Conservation (phyloP, 331 rosid genomes). For the Telfairia occidentalis region DNA sequence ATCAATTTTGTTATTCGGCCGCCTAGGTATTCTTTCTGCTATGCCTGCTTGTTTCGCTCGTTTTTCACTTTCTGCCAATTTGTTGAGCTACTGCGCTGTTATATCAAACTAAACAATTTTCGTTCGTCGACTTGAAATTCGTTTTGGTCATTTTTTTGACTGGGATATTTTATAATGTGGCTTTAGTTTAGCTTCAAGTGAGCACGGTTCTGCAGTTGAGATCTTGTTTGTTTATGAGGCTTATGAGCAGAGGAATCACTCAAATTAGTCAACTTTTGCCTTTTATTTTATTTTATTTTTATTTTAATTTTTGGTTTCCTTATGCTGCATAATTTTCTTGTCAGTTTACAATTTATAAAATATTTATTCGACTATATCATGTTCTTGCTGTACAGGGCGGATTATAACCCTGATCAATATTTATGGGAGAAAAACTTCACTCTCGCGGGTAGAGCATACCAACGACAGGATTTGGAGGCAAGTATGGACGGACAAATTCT, state of each 20-base stretch:
- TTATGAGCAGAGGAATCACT: background rate
- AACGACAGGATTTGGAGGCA: slow-evolving; percentile 98
- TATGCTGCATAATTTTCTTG: slow-evolving; percentile 8
- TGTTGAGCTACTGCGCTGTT: background rate
- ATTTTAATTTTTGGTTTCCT: slow-evolving; percentile 1
- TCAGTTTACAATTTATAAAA: background rate
- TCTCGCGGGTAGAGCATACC: slow-evolving; percentile 76
- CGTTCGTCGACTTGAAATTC: background rate
- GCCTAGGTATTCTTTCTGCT: slow-evolving; percentile 59
- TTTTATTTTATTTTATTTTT: background rate
- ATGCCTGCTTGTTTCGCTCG: background rate
- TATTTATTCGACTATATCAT: slow-evolving; percentile 15
- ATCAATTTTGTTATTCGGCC: slow-evolving; percentile 96
- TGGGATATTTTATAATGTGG: background rate
- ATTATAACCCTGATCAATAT: slow-evolving; percentile 90
- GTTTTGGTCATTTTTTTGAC: background rate
- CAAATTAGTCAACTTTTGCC: background rate
- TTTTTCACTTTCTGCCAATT: background rate
- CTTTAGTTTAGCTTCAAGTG: background rate
- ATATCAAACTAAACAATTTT: background rate
- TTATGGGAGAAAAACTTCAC: slow-evolving; percentile 92
- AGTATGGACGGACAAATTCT: slow-evolving; percentile 45
- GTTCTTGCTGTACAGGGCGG: slow-evolving; percentile 54
- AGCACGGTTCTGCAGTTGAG: background rate
- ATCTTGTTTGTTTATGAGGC: background rate